Conservation (phyloP, 225 moss, liverwort and hornwort genomes). For the Bryum argenteum region DNA sequence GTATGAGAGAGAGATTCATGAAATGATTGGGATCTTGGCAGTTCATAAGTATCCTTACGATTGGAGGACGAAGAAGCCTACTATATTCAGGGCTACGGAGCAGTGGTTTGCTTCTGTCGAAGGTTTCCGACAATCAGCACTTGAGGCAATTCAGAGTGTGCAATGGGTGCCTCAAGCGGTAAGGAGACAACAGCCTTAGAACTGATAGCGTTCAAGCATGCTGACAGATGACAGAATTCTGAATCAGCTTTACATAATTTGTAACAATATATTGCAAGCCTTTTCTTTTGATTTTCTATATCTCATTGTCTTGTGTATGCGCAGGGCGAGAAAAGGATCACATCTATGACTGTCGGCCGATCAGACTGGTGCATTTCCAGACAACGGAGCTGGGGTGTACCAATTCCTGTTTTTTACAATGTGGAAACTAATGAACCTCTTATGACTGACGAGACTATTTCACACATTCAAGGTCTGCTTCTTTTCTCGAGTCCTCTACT, state of each 20-base stretch:
- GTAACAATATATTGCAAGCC: background rate
- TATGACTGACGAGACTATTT: slow-evolving; percentile 80
- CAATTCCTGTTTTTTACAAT: slow-evolving; percentile 94
- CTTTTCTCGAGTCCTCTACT: background rate
- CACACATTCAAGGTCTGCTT: slow-evolving; percentile 73
- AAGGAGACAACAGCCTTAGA: slow-evolving; percentile 1
- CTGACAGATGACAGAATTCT: background rate
- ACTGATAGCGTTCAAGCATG: slow-evolving; percentile 14
- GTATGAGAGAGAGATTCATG: slow-evolving; percentile 13
- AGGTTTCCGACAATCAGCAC: slow-evolving; percentile 80
- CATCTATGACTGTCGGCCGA: slow-evolving; percentile 91
- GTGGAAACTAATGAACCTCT: slow-evolving; percentile 79
- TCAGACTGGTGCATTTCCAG: slow-evolving; percentile 99
- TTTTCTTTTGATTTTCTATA: slow-evolving; percentile 9
- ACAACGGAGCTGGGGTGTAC: slow-evolving; percentile 98
- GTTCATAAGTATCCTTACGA: slow-evolving; percentile 99
- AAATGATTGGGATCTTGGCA: slow-evolving; percentile 41
- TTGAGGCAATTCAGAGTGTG: slow-evolving; percentile 81
- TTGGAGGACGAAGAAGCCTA: slow-evolving; percentile 98
- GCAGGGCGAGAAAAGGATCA: slow-evolving; percentile 94
- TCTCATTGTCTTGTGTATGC: slow-evolving; percentile 10
- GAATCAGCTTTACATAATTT: slow-evolving; percentile 9
- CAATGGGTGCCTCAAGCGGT: slow-evolving; percentile 92
- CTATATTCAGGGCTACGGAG: slow-evolving; percentile 98
- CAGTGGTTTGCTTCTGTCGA: slow-evolving; percentile 99